A percentile compares a stretch with the other conserved stretches of the same genome.
These are phyloP conservation scores for Crithidia sp. DNA, from an alignment of 208 protist species.

Conservation along the genomic window DNA sequence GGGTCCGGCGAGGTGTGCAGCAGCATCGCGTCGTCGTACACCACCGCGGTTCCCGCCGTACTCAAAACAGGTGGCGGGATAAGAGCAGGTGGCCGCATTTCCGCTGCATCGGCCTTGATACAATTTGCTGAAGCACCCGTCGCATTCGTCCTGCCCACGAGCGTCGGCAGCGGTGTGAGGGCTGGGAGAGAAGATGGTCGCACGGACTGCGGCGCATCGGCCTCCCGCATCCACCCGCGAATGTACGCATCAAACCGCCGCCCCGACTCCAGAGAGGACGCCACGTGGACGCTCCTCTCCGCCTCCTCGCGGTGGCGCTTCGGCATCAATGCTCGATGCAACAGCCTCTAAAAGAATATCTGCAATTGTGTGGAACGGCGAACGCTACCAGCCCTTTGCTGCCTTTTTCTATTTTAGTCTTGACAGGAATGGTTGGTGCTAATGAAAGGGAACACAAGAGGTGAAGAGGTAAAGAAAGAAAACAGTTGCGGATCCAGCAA, in stretches of 20 bases:
- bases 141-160: not conserved
- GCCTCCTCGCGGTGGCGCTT: constrained; percentile 18
- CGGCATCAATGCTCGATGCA: constrained; percentile 9
- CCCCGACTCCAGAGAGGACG: constrained; percentile 21
- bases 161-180: constrained; percentile 19
- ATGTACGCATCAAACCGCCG: constrained; percentile 42
- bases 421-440: too few relatives aligned
- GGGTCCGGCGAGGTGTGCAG: constrained; percentile 60
- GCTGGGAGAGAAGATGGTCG: constrained; percentile 20
- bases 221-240: constrained; percentile 29
- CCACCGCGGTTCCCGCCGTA: constrained; percentile 54
- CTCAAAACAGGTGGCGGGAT: not conserved
- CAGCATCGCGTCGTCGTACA: constrained; percentile 67
- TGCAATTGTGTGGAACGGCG: not conserved
- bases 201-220: not conserved
- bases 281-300: not conserved
- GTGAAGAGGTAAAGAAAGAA: too few relatives aligned
- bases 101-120: not conserved
- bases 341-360: not conserved
- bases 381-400: not conserved
- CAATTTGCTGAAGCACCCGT: not conserved
- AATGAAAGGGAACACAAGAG: too few relatives aligned
- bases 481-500: too few relatives aligned
- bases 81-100: not conserved
- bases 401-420: too few relatives aligned